These are phyloP conservation scores for Alisma plantagoaquatica DNA, from an alignment of 106 monocot genomes.

Conservation along the genomic window DNA sequence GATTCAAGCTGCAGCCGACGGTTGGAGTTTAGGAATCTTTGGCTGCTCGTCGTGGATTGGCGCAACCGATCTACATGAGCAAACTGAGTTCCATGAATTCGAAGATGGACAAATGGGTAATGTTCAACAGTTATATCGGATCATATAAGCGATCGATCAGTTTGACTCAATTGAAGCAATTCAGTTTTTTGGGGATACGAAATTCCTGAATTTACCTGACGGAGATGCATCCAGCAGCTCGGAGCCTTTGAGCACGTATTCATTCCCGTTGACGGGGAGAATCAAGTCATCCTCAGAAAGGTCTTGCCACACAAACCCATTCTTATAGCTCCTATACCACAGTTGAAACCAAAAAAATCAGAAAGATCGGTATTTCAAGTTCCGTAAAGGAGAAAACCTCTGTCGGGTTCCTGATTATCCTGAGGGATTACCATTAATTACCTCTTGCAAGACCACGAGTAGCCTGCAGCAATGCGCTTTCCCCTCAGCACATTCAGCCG, in stretches of 20 bases:
- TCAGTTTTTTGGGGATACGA: too few species aligned
- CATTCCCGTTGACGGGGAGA: constrained; percentile 43
- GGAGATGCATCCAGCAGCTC: constrained; percentile 49
- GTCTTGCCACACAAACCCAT: constrained; percentile 85
- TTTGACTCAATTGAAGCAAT: too few species aligned
- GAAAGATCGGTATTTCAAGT: too few species aligned
- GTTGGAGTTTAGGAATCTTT: neutral
- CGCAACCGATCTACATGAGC: neutral
- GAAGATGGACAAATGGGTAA: neutral
- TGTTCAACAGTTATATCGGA: too few species aligned
- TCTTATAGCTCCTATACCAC: constrained; percentile 66
- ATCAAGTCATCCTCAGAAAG: constrained; percentile 61
- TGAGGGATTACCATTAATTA: too few species aligned
- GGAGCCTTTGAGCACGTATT: constrained; percentile 77
- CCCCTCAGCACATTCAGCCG: neutral
- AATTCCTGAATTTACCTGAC: constrained; percentile 33
- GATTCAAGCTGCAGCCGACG: neutral
- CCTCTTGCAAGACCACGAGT: neutral
- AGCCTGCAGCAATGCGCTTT: neutral
- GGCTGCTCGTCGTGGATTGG: neutral
- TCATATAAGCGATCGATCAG: too few species aligned
- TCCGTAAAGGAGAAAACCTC: too few species aligned
- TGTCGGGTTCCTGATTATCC: too few species aligned
- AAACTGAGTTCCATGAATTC: neutral
- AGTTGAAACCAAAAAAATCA: too few species aligned